These are phyloP conservation scores for Chlorella sp. DNA, from an alignment of 139 green algal species.

Conservation along the genomic window DNA sequence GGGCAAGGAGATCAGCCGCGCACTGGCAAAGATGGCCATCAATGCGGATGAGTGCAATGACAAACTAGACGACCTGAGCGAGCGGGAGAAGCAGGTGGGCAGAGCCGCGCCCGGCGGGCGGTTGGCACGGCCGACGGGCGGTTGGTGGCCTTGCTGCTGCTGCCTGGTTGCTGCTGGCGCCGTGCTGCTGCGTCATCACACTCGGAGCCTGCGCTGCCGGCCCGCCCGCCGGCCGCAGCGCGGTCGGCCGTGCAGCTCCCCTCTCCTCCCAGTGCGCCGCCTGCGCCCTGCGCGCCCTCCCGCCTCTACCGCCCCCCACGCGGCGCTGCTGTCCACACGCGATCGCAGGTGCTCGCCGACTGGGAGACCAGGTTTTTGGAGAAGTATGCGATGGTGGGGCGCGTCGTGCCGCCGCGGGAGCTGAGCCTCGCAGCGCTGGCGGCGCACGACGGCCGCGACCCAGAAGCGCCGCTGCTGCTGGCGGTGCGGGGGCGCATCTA, in stretches of 20 bases:
- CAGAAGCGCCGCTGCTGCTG: slow-evolving; percentile 66
- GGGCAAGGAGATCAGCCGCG: slow-evolving; percentile 63
- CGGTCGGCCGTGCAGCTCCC: too few species aligned
- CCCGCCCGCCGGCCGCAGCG: too few species aligned
- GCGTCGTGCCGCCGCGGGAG: slow-evolving; percentile 58
- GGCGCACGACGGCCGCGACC: slow-evolving; percentile 59
- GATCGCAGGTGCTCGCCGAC: slow-evolving; percentile 51
- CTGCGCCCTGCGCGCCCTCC: too few species aligned
- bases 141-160: too few species aligned
- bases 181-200: too few species aligned
- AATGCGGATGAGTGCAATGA: slow-evolving; percentile 44
- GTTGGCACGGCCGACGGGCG: too few species aligned
- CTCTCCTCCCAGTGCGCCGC: too few species aligned
- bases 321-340: background rate
- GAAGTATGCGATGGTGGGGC: slow-evolving; percentile 62
- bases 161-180: too few species aligned
- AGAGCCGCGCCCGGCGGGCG: too few species aligned
- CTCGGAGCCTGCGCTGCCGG: too few species aligned
- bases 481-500: slow-evolving; percentile 75
- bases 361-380: slow-evolving; percentile 53
- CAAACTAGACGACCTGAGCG: slow-evolving; percentile 44
- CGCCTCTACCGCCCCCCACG: background rate
- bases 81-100: slow-evolving; percentile 44
- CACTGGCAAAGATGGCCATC: slow-evolving; percentile 56
- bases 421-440: slow-evolving; percentile 70